A percentile compares a stretch with the other conserved stretches of the same genome.
Conservation (phyloP, 2,329 filamentous ascomycete genomes). For the Botrytis aclada region DNA sequence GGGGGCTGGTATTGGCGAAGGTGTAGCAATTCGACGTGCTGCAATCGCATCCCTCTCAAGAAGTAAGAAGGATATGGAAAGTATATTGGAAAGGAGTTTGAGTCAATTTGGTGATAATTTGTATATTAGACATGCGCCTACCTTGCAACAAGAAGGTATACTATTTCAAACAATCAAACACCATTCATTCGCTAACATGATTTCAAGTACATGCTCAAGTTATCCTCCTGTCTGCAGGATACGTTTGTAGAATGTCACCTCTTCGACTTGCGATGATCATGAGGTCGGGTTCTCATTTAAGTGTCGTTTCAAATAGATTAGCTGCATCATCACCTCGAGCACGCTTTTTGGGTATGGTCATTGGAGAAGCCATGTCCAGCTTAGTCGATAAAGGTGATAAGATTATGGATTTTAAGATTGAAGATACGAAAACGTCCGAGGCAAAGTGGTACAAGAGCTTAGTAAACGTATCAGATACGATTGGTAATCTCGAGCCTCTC, state of each 20-base stretch:
- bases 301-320: conserved; percentile 79
- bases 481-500: conserved; percentile 57
- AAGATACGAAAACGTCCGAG: conserved; percentile 72
- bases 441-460: conserved; percentile 72
- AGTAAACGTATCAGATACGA: conserved; percentile 56
- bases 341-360: conserved; percentile 82
- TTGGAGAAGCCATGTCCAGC: conserved; percentile 68
- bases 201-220: conserved; percentile 72
- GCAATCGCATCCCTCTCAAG: conserved; percentile 56
- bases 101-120: conserved; percentile 78
- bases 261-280: conserved; percentile 66
- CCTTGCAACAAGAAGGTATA: conserved; percentile 84
- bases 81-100: conserved; percentile 65
- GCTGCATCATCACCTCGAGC: conserved; percentile 70
- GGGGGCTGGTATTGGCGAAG: conserved; percentile 62
- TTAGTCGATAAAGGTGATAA: conserved; percentile 63
- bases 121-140: conserved; percentile 80
- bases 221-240: conserved; percentile 73
- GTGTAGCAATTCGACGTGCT: conserved; percentile 64
- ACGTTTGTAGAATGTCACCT: conserved; percentile 64
- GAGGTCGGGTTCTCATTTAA: conserved; percentile 70
- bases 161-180: conserved; percentile 21
- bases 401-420: conserved; percentile 77
- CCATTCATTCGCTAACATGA: conserved; percentile 26
- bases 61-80: conserved; percentile 50